Evolutionary conservation across 371 early-diverging fungal species (phyloP).

Genomic region (Rhizopus microsporus): DNA sequence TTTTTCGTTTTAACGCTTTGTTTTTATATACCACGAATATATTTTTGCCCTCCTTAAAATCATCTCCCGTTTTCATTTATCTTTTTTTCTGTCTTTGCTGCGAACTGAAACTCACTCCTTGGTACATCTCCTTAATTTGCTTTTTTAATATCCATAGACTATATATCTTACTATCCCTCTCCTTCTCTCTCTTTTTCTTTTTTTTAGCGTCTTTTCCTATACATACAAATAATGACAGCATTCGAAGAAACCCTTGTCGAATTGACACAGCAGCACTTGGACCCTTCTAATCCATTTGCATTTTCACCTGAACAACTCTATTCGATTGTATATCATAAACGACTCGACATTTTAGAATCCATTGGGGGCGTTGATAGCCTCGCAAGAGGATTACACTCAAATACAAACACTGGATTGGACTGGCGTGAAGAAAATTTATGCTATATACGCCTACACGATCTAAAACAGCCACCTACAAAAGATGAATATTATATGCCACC

Average conservation of each 20-base stretch:
- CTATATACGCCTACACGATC: conserved; percentile 20
- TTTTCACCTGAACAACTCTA: conserved; percentile 42
- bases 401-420: conserved; percentile 43
- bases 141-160: too few relatives aligned
- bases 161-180: neutral
- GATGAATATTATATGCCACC: conserved; percentile 1
- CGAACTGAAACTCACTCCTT: neutral
- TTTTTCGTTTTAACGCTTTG: too few relatives aligned
- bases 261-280: conserved; percentile 26
- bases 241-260: conserved; percentile 7
- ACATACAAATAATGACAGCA: neutral
- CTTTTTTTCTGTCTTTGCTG: too few relatives aligned
- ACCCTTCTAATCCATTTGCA: conserved; percentile 52
- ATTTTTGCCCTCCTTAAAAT: too few relatives aligned
- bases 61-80: too few relatives aligned
- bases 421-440: conserved; percentile 15
- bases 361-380: conserved; percentile 55
- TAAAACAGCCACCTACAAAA: conserved; percentile 12
- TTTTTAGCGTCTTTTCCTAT: neutral
- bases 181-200: neutral
- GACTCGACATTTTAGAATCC: conserved; percentile 38
- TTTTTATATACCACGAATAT: too few relatives aligned
- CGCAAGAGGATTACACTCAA: conserved; percentile 56
- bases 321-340: conserved; percentile 52
- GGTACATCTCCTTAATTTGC: too few relatives aligned